These are phyloP conservation scores for Elsinoe necatrix DNA, from an alignment of 2,329 filamentous ascomycete species.

Conservation along the genomic window DNA sequence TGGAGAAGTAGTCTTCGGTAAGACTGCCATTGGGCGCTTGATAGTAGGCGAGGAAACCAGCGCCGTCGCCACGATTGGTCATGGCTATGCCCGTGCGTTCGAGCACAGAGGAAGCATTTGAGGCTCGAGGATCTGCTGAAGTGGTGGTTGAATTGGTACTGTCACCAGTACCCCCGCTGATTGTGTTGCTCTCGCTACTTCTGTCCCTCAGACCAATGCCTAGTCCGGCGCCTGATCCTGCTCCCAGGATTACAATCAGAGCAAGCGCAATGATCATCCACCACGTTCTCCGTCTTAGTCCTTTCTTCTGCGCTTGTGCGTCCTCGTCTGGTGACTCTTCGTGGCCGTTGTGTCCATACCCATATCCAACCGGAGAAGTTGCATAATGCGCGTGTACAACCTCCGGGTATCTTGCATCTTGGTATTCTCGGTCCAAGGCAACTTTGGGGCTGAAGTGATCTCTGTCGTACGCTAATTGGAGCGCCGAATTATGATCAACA, in stretches of 20 bases:
- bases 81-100: slow-evolving; percentile 1
- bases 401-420: not conserved
- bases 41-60: slow-evolving; percentile 4
- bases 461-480: not conserved
- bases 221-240: not conserved
- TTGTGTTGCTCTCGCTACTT: not conserved
- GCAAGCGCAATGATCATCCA: not conserved
- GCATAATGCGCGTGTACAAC: not conserved
- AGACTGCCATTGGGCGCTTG: slow-evolving; percentile 2
- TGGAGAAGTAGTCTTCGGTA: slow-evolving; percentile 7
- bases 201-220: not conserved
- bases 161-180: not conserved
- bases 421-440: not conserved
- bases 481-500: not conserved
- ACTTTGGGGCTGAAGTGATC: not conserved
- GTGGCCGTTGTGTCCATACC: not conserved
- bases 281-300: not conserved
- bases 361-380: not conserved
- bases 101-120: not conserved
- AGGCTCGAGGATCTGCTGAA: not conserved
- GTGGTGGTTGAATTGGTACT: not conserved
- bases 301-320: not conserved
- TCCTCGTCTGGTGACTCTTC: not conserved
- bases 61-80: not conserved
- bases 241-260: slow-evolving; percentile 4